These are phyloP conservation scores for Leccinum cinnamomeum DNA, from an alignment of 1,284 basidiomycete genomes.

Conservation along the genomic window DNA sequence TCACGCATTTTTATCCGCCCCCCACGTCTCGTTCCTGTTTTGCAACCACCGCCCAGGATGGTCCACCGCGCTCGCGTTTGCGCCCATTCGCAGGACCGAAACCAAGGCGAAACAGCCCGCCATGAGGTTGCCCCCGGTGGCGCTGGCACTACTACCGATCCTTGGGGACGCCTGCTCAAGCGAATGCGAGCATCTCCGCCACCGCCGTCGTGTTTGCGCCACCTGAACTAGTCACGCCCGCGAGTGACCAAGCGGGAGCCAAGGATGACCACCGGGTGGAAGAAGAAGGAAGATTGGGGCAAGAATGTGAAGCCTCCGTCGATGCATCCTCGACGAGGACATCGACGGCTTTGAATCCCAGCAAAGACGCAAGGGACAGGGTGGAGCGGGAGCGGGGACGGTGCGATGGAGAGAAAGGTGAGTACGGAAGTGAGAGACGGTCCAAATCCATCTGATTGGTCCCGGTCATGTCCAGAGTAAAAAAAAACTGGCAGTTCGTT, in stretches of 20 bases:
- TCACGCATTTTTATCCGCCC: constrained; percentile 12
- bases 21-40: background rate
- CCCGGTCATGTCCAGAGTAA: constrained; percentile 51
- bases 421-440: constrained; percentile 13
- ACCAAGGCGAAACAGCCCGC: constrained; percentile 53
- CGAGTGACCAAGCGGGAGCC: constrained; percentile 29
- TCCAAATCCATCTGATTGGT: constrained; percentile 9
- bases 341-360: constrained; percentile 75
- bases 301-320: constrained; percentile 87
- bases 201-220: constrained; percentile 74
- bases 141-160: constrained; percentile 32
- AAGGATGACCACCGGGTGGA: constrained; percentile 27
- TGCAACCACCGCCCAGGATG: constrained; percentile 51
- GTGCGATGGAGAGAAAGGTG: constrained; percentile 66
- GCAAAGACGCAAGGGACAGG: constrained; percentile 45
- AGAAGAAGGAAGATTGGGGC: constrained; percentile 62
- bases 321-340: constrained; percentile 81
- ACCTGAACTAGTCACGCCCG: constrained; percentile 51
- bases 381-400: constrained; percentile 30
- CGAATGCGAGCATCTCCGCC: constrained; percentile 48
- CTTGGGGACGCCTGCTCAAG: constrained; percentile 12
- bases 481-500: constrained; percentile 43
- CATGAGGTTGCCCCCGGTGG: constrained; percentile 60
- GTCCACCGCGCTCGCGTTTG: constrained; percentile 85
- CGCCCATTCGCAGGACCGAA: constrained; percentile 63